A percentile compares a stretch with the other conserved stretches of the same genome.
Evolutionary conservation across 257 asterid genomes (phyloP).

Genomic region (Capsicum chinense): DNA sequence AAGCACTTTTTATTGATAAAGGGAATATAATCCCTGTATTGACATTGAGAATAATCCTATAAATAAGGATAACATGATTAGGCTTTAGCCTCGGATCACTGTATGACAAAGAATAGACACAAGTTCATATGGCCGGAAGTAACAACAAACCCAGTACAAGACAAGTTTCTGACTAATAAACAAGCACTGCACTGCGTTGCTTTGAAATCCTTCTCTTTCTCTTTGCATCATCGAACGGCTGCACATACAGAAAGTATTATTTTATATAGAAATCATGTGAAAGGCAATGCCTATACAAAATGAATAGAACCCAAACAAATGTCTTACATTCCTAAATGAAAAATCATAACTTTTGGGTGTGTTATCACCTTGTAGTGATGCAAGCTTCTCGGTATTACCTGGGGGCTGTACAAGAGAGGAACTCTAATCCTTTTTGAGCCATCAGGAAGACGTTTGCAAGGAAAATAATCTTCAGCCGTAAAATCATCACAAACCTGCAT

Average conservation of each 20-base stretch:
- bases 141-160: background rate
- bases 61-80: constrained; percentile 25
- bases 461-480: constrained; percentile 20
- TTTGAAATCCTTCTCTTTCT: constrained; percentile 49
- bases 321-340: background rate
- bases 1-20: background rate
- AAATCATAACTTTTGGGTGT: background rate
- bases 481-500: constrained; percentile 23
- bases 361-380: background rate
- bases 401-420: constrained; percentile 28
- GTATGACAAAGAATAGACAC: constrained; percentile 25
- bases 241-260: constrained; percentile 31
- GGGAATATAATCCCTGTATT: constrained; percentile 10
- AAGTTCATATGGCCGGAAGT: background rate
- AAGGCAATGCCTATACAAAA: background rate
- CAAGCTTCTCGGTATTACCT: constrained; percentile 20
- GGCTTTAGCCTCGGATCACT: constrained; percentile 30
- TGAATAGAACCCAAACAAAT: background rate
- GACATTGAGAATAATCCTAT: background rate
- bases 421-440: constrained; percentile 31
- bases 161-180: constrained; percentile 33
- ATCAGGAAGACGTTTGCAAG: constrained; percentile 31
- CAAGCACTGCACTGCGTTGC: constrained; percentile 56
- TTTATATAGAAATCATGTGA: background rate
- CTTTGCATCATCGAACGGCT: constrained; percentile 58